Percentiles rank a stretch among this genome's conserved stretches.
Conservation (phyloP, 805 yeast genomes). For the Saccharomycopsis sp. region DNA sequence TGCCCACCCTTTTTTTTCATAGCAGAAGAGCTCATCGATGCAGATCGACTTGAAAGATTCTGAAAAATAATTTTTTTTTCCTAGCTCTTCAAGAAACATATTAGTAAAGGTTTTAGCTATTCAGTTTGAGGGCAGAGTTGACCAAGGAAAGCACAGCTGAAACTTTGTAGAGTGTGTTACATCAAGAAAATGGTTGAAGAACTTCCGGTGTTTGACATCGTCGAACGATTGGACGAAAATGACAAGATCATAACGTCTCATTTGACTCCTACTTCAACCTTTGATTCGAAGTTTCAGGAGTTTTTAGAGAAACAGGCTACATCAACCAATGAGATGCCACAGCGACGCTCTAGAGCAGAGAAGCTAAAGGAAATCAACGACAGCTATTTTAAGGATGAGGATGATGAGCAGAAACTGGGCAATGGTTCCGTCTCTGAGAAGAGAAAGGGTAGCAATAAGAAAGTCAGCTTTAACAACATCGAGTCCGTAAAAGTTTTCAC, state of each 20-base stretch:
- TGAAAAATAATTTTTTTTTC: too few relatives aligned
- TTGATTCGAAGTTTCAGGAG: slow-evolving; percentile 5
- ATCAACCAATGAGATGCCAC: background rate
- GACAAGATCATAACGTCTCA: slow-evolving; percentile 5
- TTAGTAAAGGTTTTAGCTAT: too few relatives aligned
- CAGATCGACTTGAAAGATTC: too few relatives aligned
- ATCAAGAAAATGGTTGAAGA: background rate
- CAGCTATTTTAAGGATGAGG: slow-evolving; percentile 10
- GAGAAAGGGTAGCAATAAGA: background rate
- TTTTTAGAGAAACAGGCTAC: background rate
- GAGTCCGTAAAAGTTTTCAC: background rate
- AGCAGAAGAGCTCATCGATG: too few relatives aligned
- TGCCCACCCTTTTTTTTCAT: too few relatives aligned
- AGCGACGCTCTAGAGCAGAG: background rate
- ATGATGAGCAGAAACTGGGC: background rate
- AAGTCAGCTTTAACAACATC: slow-evolving; percentile 3
- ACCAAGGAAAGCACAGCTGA: too few relatives aligned
- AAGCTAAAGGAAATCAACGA: slow-evolving; percentile 10
- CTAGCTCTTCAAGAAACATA: too few relatives aligned
- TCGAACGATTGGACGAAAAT: slow-evolving; percentile 14
- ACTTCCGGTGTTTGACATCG: slow-evolving; percentile 18
- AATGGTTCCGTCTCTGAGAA: background rate
- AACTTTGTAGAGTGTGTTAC: too few relatives aligned
- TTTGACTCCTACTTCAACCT: slow-evolving; percentile 10
- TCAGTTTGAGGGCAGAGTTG: too few relatives aligned